These are phyloP conservation scores for Globisporangium paroecandrum DNA, from an alignment of 352 stramenopile species.

Conservation along the genomic window DNA sequence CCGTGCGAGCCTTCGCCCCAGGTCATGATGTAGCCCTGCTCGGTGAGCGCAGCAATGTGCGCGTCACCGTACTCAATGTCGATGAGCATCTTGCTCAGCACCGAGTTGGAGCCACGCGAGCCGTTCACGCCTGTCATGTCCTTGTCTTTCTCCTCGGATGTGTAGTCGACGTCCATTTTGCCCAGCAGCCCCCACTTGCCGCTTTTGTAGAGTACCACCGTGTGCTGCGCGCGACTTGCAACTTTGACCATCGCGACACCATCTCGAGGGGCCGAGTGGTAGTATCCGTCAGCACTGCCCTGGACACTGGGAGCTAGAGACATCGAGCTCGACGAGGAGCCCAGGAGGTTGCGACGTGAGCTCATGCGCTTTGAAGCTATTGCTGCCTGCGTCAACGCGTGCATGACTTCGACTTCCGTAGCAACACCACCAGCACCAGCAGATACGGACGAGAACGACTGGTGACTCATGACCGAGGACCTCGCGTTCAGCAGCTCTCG, in stretches of 20 bases:
- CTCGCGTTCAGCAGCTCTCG: not conserved
- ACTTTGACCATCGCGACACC: constrained; percentile 37
- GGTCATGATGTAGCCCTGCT: constrained; percentile 72
- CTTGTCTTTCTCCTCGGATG: not conserved
- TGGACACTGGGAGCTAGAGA: constrained; percentile 6
- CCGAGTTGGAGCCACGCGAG: constrained; percentile 23
- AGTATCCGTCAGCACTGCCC: constrained; percentile 5
- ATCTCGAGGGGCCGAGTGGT: constrained; percentile 14
- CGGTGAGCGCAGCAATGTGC: constrained; percentile 57
- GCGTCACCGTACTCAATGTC: constrained; percentile 57
- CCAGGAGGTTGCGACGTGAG: constrained; percentile 16
- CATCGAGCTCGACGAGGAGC: not conserved
- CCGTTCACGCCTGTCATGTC: constrained; percentile 2
- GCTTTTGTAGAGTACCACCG: constrained; percentile 43
- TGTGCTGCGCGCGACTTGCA: constrained; percentile 35
- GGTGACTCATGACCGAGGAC: not conserved
- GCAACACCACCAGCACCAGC: not conserved
- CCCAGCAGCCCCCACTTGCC: constrained; percentile 36
- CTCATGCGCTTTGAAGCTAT: constrained; percentile 3
- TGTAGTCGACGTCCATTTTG: constrained; percentile 20
- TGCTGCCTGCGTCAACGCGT: constrained; percentile 21
- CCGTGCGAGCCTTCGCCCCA: constrained; percentile 57
- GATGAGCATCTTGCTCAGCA: constrained; percentile 51
- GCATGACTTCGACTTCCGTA: constrained; percentile 18
- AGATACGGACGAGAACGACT: not conserved